phyloP scores from a whole-genome alignment of 2,329 filamentous ascomycete genomes.

The Peltaster fructicola region DNA sequence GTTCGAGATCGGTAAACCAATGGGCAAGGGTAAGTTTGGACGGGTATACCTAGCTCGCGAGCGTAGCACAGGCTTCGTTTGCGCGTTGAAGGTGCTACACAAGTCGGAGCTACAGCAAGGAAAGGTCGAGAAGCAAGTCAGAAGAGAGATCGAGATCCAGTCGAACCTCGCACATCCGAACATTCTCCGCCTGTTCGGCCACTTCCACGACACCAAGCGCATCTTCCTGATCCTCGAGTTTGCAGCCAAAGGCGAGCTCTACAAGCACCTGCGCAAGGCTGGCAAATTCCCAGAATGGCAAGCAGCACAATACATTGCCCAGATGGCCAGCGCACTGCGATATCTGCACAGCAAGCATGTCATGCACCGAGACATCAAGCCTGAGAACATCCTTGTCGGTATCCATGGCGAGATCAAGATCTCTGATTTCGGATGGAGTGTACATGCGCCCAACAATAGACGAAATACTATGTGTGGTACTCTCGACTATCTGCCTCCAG shows the following conservation, averaged over 20 bases:
- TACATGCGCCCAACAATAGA: conserved; percentile 88
- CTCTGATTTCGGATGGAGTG: conserved; percentile 95
- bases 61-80: conserved; percentile 62
- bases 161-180: conserved; percentile 75
- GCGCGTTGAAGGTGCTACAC: conserved; percentile 71
- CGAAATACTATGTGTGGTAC: conserved; percentile 94
- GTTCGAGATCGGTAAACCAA: conserved; percentile 79
- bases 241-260: conserved; percentile 69
- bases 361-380: conserved; percentile 95
- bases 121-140: conserved; percentile 71
- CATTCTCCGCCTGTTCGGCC: conserved; percentile 65
- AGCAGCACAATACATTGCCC: conserved; percentile 70
- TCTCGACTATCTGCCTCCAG: conserved; percentile 88
- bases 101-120: conserved; percentile 68
- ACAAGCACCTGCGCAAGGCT: conserved; percentile 69
- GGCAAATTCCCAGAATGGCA: conserved; percentile 71
- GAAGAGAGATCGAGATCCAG: conserved; percentile 79
- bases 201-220: conserved; percentile 78
- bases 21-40: conserved; percentile 78
- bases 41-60: conserved; percentile 74
- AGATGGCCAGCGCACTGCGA: conserved; percentile 76
- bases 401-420: conserved; percentile 98
- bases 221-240: conserved; percentile 81
- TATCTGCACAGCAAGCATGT: conserved; percentile 95
- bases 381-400: conserved; percentile 88